These are phyloP conservation scores for Planoprotostelium fungivorum DNA, from an alignment of 78 protist genomes.

Conservation along the genomic window DNA sequence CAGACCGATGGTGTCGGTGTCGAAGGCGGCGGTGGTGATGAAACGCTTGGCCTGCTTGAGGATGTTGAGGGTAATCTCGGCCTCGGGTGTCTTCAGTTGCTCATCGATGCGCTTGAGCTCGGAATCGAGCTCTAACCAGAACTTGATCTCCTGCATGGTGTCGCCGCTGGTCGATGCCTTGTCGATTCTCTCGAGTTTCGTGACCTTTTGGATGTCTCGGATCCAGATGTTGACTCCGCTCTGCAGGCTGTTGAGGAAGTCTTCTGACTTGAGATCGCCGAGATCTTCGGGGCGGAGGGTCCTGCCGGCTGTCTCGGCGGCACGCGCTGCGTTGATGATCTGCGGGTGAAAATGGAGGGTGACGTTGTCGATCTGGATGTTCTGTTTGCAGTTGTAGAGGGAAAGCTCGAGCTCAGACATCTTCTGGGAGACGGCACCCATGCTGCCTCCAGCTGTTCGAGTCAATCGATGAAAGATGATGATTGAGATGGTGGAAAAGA, in stretches of 20 bases:
- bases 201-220: constrained; percentile 69
- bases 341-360: constrained; percentile 36
- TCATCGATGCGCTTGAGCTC: constrained; percentile 29
- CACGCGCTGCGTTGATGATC: constrained; percentile 9
- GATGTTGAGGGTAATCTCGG: constrained; percentile 24
- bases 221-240: constrained; percentile 56
- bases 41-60: constrained; percentile 63
- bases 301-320: constrained; percentile 8
- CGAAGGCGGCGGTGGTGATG: constrained; percentile 52
- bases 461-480: no score
- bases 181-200: constrained; percentile 54
- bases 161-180: constrained; percentile 22
- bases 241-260: constrained; percentile 43
- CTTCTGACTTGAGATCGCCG: constrained; percentile 27
- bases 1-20: constrained; percentile 60
- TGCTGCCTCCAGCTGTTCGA: constrained; percentile 11
- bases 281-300: constrained; percentile 35
- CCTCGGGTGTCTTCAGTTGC: constrained; percentile 38
- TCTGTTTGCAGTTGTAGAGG: constrained; percentile 62
- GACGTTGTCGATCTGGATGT: constrained; percentile 70
- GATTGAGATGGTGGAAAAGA: constrained; percentile 18
- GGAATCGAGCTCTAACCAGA: constrained; percentile 70
- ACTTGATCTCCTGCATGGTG: constrained; percentile 62
- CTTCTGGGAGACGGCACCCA: constrained; percentile 65
- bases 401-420: constrained; percentile 68